These are phyloP conservation scores for Cladosporium sp. DNA, from an alignment of 2,329 filamentous ascomycete species.

Conservation along the genomic window DNA sequence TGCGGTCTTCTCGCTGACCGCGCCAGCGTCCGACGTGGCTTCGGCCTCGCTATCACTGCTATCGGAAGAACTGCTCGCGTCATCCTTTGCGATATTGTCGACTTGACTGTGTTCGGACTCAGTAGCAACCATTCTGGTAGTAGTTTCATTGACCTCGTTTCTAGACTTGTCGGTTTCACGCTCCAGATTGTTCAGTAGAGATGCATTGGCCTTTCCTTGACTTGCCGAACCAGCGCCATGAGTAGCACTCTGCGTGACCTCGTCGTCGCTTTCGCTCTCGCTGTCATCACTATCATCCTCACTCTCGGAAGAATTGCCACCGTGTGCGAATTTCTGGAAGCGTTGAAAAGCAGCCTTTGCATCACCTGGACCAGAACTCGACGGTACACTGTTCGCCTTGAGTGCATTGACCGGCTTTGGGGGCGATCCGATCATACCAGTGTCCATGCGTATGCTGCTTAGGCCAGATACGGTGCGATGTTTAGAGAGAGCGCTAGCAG, in stretches of 20 bases:
- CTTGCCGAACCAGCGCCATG: neutral
- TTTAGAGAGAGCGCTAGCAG: neutral
- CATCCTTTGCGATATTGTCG: neutral
- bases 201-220: neutral
- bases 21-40: neutral
- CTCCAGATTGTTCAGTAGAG: neutral
- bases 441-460: neutral
- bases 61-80: neutral
- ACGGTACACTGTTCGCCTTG: slow-evolving; percentile 10
- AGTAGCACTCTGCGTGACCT: too few species aligned
- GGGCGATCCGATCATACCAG: neutral
- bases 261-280: neutral
- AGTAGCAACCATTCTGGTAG: neutral
- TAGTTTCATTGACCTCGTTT: neutral
- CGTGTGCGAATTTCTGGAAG: slow-evolving; percentile 16
- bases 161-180: neutral
- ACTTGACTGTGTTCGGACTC: neutral
- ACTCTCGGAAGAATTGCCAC: slow-evolving; percentile 12
- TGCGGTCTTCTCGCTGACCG: neutral
- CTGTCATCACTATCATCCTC: slow-evolving; percentile 11
- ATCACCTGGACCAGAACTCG: slow-evolving; percentile 4
- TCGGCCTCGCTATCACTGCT: neutral
- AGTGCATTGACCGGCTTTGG: neutral
- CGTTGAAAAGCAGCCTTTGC: slow-evolving; percentile 14
- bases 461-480: neutral